phyloP scores from a whole-genome alignment of 2,329 filamentous ascomycete species.

The Penicillium sp. region DNA sequence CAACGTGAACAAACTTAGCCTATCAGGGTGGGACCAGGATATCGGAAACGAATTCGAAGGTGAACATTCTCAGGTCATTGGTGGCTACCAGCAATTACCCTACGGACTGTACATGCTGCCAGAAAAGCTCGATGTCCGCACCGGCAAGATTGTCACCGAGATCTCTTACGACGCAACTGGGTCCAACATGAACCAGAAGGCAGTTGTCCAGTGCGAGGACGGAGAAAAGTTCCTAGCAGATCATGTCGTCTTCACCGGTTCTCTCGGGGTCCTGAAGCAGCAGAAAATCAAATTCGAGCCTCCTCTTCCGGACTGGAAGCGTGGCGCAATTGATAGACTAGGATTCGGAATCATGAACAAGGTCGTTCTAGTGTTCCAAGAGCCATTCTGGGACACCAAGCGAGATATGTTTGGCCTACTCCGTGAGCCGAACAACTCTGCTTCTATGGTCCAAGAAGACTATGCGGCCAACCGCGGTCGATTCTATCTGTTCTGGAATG shows the following conservation, averaged over 20 bases:
- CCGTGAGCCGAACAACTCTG: conserved; percentile 65
- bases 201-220: conserved; percentile 71
- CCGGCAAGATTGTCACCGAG: conserved; percentile 67
- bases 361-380: conserved; percentile 83
- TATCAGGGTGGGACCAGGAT: conserved; percentile 94
- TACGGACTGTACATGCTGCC: conserved; percentile 78
- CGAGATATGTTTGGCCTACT: conserved; percentile 93
- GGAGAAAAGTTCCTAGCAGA: conserved; percentile 79
- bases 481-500: conserved; percentile 98
- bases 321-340: conserved; percentile 72
- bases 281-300: conserved; percentile 81
- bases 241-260: conserved; percentile 83
- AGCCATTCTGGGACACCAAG: conserved; percentile 84
- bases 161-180: conserved; percentile 61
- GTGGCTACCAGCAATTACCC: conserved; percentile 92
- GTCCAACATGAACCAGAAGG: conserved; percentile 42
- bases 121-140: conserved; percentile 70
- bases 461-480: conserved; percentile 79
- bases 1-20: conserved; percentile 79
- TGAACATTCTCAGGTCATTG: conserved; percentile 86
- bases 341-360: conserved; percentile 96
- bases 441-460: conserved; percentile 74
- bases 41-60: conserved; percentile 97
- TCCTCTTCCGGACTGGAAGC: conserved; percentile 82
- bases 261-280: conserved; percentile 85